A percentile compares a stretch with the other conserved stretches of the same genome.
phyloP scores from a whole-genome alignment of 345 rosid genomes.

The Gossypium bickii region DNA sequence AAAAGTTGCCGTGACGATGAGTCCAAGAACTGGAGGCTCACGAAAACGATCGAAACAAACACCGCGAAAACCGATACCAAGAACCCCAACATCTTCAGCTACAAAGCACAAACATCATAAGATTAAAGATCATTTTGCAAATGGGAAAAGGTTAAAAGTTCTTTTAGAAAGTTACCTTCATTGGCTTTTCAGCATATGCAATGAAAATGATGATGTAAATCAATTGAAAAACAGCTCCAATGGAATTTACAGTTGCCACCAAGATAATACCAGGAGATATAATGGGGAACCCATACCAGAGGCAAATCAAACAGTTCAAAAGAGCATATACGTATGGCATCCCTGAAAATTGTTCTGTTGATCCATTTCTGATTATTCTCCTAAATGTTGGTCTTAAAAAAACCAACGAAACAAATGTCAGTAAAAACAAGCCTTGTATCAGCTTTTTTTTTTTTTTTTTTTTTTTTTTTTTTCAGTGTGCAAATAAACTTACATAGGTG shows the following conservation, averaged over 20 bases:
- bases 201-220: constrained; percentile 43
- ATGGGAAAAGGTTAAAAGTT: too few species aligned
- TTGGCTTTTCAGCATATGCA: constrained; percentile 27
- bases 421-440: background rate
- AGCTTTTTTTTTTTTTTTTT: background rate
- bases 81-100: constrained; percentile 46
- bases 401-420: background rate
- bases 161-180: constrained; percentile 26
- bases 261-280: constrained; percentile 38
- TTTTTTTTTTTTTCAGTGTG: background rate
- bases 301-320: constrained; percentile 50
- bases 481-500: constrained; percentile 46
- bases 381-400: constrained; percentile 46
- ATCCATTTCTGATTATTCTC: constrained; percentile 44
- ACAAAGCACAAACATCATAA: constrained; percentile 2
- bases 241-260: constrained; percentile 49
- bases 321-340: constrained; percentile 46
- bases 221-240: constrained; percentile 46
- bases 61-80: constrained; percentile 26
- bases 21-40: constrained; percentile 30
- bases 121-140: too few species aligned
- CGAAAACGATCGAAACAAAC: constrained; percentile 26
- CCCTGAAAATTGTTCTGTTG: constrained; percentile 56
- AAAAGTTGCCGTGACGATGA: constrained; percentile 26
- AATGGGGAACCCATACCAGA: constrained; percentile 54